Evolutionary conservation across 257 asterid species (phyloP), one percentile per base, ranked within the genome.

Genomic region (Penstemon eatonii): DNA sequence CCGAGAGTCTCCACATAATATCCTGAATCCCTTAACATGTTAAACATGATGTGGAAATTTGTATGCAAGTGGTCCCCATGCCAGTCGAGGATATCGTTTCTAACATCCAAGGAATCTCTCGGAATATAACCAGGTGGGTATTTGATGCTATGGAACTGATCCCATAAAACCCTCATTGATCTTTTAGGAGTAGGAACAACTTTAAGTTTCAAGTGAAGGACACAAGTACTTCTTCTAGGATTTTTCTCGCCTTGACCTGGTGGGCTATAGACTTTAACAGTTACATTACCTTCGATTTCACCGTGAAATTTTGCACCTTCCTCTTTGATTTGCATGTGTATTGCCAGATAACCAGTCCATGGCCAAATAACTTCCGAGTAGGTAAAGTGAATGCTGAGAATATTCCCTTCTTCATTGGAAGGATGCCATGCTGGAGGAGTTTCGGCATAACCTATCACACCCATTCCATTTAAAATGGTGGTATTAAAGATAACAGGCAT

Each of bases 71-170:
- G 97, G 79, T 94, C 99, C 15, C 97, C 99, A 76, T 94, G 97
- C 99, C 97, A 94, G 71, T 94, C 99, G 46, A 94, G 97, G 76
- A 94, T 91, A 83, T 94, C 99, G 54, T 82, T 94, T 79, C 96
- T 83, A 68, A 94, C 97, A 74, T 94, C 97, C 84, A 94, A 82
- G n/a, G 99, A 94, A 82, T 94, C 97, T 80, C 95, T 82, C 19
- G 97, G 99, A 71, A 94, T 84, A 82, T 94, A 94, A 55, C 99
- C 99, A 75, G 99, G 97, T 10, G 99, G 99, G 77, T 94, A 94
- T 62, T 94, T 94, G 75, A 94, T 91, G 79, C 77, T 94, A 69
- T 94, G 99, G 75, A 94, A 94, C 76, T 91, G 99, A 80, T 94
- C 99, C 99, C 99, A 94, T 66, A 94, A 77, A 62, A 94, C 76